These are phyloP conservation scores for Spergularia marina DNA, from an alignment of 148 eudicot genomes.

Conservation along the genomic window DNA sequence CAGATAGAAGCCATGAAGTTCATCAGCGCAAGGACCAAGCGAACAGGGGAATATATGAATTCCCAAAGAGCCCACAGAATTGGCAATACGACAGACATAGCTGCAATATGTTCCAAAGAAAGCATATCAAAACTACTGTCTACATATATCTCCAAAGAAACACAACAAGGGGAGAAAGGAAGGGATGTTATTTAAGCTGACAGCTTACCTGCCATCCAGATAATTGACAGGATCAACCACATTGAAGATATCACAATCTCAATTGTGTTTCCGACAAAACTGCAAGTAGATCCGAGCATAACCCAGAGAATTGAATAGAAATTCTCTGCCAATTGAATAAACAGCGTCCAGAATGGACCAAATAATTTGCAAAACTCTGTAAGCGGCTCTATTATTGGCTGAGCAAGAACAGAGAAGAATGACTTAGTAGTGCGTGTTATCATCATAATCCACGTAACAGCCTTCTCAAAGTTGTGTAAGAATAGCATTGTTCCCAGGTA, in stretches of 20 bases:
- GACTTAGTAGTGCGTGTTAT: slow-evolving; percentile 62
- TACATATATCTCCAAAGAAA: slow-evolving; percentile 7
- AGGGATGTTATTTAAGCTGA: slow-evolving; percentile 1
- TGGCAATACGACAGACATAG: slow-evolving; percentile 54
- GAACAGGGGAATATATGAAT: slow-evolving; percentile 71
- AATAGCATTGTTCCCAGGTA: slow-evolving; percentile 96
- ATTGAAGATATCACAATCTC: slow-evolving; percentile 66
- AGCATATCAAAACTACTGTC: not conserved
- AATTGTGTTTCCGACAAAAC: slow-evolving; percentile 43
- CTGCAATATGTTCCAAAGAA: slow-evolving; percentile 45
- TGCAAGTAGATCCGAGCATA: slow-evolving; percentile 47
- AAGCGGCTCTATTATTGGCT: slow-evolving; percentile 77
- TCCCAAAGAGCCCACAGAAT: slow-evolving; percentile 71
- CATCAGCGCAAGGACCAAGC: slow-evolving; percentile 53
- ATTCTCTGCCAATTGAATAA: slow-evolving; percentile 38
- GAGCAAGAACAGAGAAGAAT: slow-evolving; percentile 62
- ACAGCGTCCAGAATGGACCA: slow-evolving; percentile 61
- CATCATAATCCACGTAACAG: slow-evolving; percentile 74
- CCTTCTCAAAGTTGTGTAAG: slow-evolving; percentile 86
- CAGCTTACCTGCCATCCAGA: slow-evolving; percentile 74
- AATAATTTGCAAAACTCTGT: slow-evolving; percentile 42
- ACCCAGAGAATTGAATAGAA: slow-evolving; percentile 48
- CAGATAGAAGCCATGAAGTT: slow-evolving; percentile 40
- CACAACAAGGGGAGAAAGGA: not conserved
- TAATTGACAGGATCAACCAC: slow-evolving; percentile 55